Percentiles rank a stretch among this genome's conserved stretches.
These are phyloP conservation scores for Didymella lethalis DNA, from an alignment of 2,329 filamentous ascomycete species.

Conservation along the genomic window DNA sequence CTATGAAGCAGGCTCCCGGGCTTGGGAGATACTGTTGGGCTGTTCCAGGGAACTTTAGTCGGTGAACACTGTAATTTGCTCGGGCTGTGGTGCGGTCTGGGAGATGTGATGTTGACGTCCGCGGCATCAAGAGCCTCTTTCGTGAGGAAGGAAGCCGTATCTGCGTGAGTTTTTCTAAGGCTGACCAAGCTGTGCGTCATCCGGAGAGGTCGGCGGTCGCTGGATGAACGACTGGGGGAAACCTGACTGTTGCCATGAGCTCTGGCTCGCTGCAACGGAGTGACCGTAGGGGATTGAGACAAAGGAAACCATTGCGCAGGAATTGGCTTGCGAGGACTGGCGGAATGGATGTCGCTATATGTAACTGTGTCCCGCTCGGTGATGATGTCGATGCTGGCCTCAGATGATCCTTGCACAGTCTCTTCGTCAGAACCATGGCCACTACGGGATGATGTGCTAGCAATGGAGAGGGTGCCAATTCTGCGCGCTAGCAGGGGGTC, in stretches of 20 bases:
- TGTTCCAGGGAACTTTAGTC: constrained; percentile 33
- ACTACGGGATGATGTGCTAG: constrained; percentile 6
- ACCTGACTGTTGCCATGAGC: constrained; percentile 32
- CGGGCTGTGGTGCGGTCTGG: constrained; percentile 19
- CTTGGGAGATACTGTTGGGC: constrained; percentile 27
- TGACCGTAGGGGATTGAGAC: constrained; percentile 26
- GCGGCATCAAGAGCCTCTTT: constrained; percentile 39
- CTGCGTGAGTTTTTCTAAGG: constrained; percentile 21
- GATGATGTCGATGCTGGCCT: constrained; percentile 7
- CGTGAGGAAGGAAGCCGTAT: constrained; percentile 36
- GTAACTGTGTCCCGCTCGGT: constrained; percentile 1
- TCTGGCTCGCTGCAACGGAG: constrained; percentile 36
- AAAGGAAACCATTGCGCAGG: constrained; percentile 37
- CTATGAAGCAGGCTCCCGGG: constrained; percentile 23
- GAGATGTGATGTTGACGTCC: constrained; percentile 30
- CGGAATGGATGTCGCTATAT: background rate
- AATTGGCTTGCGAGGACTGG: constrained; percentile 39
- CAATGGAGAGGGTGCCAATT: background rate
- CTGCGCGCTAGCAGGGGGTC: background rate
- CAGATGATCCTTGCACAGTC: constrained; percentile 16
- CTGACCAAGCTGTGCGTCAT: constrained; percentile 30
- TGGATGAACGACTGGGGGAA: constrained; percentile 22
- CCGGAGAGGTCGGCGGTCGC: constrained; percentile 28
- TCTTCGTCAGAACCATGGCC: constrained; percentile 15
- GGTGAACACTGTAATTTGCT: constrained; percentile 24